A percentile compares a stretch with the other conserved stretches of the same genome.
Conservation (phyloP, 352 stramenopile species). For the Discostella stelligera region DNA sequence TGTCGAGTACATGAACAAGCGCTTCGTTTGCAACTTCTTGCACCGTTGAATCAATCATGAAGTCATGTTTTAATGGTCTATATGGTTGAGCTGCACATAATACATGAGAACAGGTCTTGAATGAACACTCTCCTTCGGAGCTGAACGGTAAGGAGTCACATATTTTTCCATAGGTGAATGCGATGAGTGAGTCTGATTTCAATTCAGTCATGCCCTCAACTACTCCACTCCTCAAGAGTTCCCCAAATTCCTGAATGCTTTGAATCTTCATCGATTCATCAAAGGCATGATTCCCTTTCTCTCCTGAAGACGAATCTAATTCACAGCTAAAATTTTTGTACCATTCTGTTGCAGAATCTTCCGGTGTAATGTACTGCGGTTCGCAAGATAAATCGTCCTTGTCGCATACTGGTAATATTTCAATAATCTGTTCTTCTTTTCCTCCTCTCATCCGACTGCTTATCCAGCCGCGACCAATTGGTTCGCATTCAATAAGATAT, state of each 20-base stretch:
- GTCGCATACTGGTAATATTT: conserved; percentile 44
- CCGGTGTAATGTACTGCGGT: conserved; percentile 51
- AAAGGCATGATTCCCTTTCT: conserved; percentile 23
- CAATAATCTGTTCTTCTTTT: conserved; percentile 84
- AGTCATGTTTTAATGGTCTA: conserved; percentile 3
- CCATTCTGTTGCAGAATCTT: conserved; percentile 74
- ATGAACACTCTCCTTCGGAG: conserved; percentile 45
- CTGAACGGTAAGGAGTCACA: conserved; percentile 45
- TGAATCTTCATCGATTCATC: conserved; percentile 49
- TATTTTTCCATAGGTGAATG: conserved; percentile 47
- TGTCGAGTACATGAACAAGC: conserved; percentile 39
- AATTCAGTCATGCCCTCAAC: conserved; percentile 57
- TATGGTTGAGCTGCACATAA: conserved; percentile 18
- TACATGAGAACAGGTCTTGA: conserved; percentile 49
- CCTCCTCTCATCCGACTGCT: conserved; percentile 81
- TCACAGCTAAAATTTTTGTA: conserved; percentile 45
- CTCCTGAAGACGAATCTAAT: conserved; percentile 10
- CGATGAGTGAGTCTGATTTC: conserved; percentile 67
- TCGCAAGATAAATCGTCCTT: conserved; percentile 17
- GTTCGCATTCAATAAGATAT: conserved; percentile 74
- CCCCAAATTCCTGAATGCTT: conserved; percentile 62
- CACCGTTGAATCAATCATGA: conserved; percentile 41
- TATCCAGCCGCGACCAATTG: conserved; percentile 81
- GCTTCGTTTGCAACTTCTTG: conserved; percentile 49
- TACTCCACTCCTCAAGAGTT: conserved; percentile 43